These are phyloP conservation scores for Trifolium fragiferum DNA, from an alignment of 306 rosid genomes.

Conservation along the genomic window DNA sequence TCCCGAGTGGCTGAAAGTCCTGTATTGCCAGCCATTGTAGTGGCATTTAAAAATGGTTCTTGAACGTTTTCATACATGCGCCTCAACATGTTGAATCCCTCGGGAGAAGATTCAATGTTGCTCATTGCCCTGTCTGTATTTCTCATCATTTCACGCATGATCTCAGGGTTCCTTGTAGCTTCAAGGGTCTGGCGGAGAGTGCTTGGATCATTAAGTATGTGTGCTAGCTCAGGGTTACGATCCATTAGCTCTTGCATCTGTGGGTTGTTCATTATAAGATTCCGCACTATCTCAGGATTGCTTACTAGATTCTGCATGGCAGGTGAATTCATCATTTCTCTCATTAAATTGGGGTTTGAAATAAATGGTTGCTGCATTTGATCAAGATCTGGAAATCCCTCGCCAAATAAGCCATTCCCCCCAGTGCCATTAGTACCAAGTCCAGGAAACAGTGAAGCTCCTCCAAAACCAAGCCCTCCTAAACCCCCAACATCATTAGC, in stretches of 20 bases:
- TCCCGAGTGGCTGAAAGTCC: constrained; percentile 55
- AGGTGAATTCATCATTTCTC: constrained; percentile 80
- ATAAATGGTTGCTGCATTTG: constrained; percentile 80
- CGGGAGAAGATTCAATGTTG: constrained; percentile 90
- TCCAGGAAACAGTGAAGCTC: constrained; percentile 68
- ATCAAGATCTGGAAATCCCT: constrained; percentile 72
- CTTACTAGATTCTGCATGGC: constrained; percentile 73
- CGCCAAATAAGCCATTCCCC: constrained; percentile 64
- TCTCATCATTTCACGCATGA: constrained; percentile 98
- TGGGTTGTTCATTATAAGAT: constrained; percentile 80
- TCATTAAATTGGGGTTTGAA: constrained; percentile 67
- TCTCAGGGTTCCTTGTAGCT: constrained; percentile 91
- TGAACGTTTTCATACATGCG: constrained; percentile 94
- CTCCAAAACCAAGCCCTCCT: constrained; percentile 64
- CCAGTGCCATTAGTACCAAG: constrained; percentile 59
- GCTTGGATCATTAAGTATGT: constrained; percentile 84
- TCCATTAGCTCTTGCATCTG: constrained; percentile 90
- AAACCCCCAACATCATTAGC: constrained; percentile 59
- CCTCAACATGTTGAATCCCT: constrained; percentile 92
- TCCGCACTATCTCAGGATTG: constrained; percentile 76
- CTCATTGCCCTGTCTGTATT: constrained; percentile 94
- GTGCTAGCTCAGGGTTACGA: constrained; percentile 82
- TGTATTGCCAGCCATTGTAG: constrained; percentile 78
- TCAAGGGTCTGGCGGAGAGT: constrained; percentile 86
- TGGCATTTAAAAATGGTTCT: constrained; percentile 90